Percentiles rank a stretch among this genome's conserved stretches.
Conservation (phyloP, 1,139 yeast species). For the Yamadazyma diddensiae region DNA sequence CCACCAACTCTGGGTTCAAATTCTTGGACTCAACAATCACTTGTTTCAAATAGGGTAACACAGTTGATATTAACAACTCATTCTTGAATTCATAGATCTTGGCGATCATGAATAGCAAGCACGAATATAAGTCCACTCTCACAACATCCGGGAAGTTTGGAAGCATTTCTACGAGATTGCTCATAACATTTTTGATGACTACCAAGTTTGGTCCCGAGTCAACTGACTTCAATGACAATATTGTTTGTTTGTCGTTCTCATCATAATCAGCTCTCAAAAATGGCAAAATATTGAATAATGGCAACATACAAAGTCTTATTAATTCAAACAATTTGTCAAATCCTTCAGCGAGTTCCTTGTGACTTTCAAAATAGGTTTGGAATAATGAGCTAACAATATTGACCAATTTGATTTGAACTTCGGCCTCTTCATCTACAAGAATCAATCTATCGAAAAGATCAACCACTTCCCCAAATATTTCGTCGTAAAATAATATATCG, state of each 20-base stretch:
- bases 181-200: constrained; percentile 52
- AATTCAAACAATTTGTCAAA: constrained; percentile 83
- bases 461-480: constrained; percentile 69
- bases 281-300: constrained; percentile 60
- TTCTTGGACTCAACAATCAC: constrained; percentile 31
- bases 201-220: constrained; percentile 33
- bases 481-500: constrained; percentile 60
- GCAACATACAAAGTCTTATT: constrained; percentile 66
- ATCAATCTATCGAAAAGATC: constrained; percentile 75
- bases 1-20: constrained; percentile 28
- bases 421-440: constrained; percentile 52
- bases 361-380: constrained; percentile 24
- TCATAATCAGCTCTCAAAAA: constrained; percentile 51
- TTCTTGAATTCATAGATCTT: constrained; percentile 53
- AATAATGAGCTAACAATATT: constrained; percentile 55
- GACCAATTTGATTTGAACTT: constrained; percentile 51
- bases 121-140: constrained; percentile 65
- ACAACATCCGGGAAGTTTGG: constrained; percentile 64
- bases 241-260: constrained; percentile 30
- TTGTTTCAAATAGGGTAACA: constrained; percentile 59
- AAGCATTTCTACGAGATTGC: constrained; percentile 60
- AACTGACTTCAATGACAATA: constrained; percentile 28
- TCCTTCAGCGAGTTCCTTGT: constrained; percentile 44
- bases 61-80: constrained; percentile 44
- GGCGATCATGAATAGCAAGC: constrained; percentile 63